These are phyloP conservation scores for Clonostachys byssicola DNA, from an alignment of 2,329 filamentous ascomycete genomes.

Conservation along the genomic window DNA sequence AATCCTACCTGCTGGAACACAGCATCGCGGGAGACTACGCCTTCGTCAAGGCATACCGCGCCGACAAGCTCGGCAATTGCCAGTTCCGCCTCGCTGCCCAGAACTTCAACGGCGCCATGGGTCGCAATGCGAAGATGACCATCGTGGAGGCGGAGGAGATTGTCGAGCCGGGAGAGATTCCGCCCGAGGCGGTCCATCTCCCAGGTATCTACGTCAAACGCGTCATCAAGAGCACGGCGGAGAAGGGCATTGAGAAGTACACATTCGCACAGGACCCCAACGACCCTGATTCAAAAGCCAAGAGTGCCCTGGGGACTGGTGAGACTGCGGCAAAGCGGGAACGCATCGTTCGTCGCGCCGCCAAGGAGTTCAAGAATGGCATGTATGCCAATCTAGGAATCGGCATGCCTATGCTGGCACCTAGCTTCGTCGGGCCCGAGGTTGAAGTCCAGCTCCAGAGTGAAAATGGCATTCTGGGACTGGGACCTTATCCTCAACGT, in stretches of 20 bases:
- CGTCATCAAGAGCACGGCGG: conserved; percentile 68
- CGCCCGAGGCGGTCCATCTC: conserved; percentile 71
- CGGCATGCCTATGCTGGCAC: conserved; percentile 80
- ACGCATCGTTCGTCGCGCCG: conserved; percentile 71
- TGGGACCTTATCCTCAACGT: conserved; percentile 77
- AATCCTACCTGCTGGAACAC: conserved; percentile 73
- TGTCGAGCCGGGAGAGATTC: conserved; percentile 68
- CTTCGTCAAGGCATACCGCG: conserved; percentile 73
- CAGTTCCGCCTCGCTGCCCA: conserved; percentile 77
- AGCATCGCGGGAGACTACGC: conserved; percentile 73
- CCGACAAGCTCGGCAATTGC: conserved; percentile 73
- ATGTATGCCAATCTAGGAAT: conserved; percentile 80
- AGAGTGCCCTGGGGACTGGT: conserved; percentile 28
- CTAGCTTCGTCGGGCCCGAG: conserved; percentile 65
- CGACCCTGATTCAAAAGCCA: conserved; percentile 42
- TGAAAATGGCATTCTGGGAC: conserved; percentile 81
- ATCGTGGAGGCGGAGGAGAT: conserved; percentile 87
- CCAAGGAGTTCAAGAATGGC: conserved; percentile 76
- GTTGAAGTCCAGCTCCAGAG: conserved; percentile 79
- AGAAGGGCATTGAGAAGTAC: conserved; percentile 64
- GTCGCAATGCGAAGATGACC: conserved; percentile 71
- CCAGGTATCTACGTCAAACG: conserved; percentile 81
- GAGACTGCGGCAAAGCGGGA: conserved; percentile 53
- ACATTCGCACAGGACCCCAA: conserved; percentile 32
- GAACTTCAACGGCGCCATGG: conserved; percentile 66